These are phyloP conservation scores for Penicilliopsis zonata DNA, from an alignment of 495 filamentous ascomycete genomes.

Conservation along the genomic window DNA sequence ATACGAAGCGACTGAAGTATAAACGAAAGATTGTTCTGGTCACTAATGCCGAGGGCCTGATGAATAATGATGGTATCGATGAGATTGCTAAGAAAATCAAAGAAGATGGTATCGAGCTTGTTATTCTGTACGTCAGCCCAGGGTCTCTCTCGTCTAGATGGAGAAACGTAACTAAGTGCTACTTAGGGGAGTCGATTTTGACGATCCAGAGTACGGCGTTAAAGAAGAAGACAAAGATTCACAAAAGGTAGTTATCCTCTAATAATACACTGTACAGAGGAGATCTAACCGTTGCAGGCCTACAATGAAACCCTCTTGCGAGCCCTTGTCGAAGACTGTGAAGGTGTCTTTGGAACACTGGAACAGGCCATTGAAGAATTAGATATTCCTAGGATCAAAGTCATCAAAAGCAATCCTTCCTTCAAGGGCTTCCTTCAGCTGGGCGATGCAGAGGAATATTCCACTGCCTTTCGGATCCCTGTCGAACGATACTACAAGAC, in stretches of 20 bases:
- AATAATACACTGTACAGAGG: background rate
- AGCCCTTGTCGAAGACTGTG: conserved; percentile 47
- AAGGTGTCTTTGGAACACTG: conserved; percentile 68
- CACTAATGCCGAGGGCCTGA: conserved; percentile 61
- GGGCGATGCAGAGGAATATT: conserved; percentile 61
- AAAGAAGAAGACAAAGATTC: conserved; percentile 83
- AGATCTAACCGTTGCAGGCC: conserved; percentile 24
- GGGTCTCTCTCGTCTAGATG: too few species aligned
- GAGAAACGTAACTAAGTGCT: too few species aligned
- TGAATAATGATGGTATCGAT: conserved; percentile 52
- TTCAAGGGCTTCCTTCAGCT: conserved; percentile 75
- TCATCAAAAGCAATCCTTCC: conserved; percentile 53
- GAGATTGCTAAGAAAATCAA: conserved; percentile 62
- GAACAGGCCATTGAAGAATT: conserved; percentile 70
- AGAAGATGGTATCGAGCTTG: conserved; percentile 61
- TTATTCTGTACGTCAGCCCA: conserved; percentile 68
- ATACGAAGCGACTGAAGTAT: conserved; percentile 85
- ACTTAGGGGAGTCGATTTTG: conserved; percentile 86
- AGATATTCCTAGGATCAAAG: conserved; percentile 66
- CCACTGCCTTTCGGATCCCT: conserved; percentile 69
- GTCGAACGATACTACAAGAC: conserved; percentile 86
- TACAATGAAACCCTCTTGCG: conserved; percentile 59
- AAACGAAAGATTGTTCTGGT: conserved; percentile 70
- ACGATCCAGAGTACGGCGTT: conserved; percentile 80
- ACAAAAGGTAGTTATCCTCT: conserved; percentile 41